These are phyloP conservation scores for Fusarium praegraminearum DNA, from an alignment of 2,329 filamentous ascomycete species.

Conservation along the genomic window DNA sequence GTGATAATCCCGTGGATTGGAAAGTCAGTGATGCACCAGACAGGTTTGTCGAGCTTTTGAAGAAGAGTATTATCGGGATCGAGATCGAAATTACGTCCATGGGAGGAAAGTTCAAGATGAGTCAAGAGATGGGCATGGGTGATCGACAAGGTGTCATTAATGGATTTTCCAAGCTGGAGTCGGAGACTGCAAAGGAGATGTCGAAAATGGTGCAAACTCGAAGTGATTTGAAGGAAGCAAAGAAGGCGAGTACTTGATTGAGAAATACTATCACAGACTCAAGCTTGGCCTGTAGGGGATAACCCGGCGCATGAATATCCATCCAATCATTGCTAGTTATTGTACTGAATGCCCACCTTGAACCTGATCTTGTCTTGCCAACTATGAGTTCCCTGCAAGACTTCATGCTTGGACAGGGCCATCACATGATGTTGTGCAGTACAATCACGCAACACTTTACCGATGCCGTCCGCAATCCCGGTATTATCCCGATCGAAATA, in stretches of 20 bases:
- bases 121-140: slow-evolving; percentile 66
- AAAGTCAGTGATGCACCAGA: slow-evolving; percentile 67
- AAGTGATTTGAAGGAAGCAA: slow-evolving; percentile 45
- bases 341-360: neutral
- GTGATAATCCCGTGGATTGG: slow-evolving; percentile 60
- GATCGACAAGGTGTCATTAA: slow-evolving; percentile 68
- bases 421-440: neutral
- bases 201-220: slow-evolving; percentile 51
- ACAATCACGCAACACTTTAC: neutral
- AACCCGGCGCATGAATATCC: neutral
- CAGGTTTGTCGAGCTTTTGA: slow-evolving; percentile 66
- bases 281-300: neutral
- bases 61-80: slow-evolving; percentile 70
- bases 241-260: slow-evolving; percentile 16
- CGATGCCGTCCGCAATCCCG: slow-evolving; percentile 2
- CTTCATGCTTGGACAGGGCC: neutral
- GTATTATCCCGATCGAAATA: neutral
- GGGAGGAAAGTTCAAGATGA: slow-evolving; percentile 76
- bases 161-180: slow-evolving; percentile 61
- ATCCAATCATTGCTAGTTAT: neutral
- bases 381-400: neutral
- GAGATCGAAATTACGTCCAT: slow-evolving; percentile 68
- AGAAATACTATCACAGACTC: neutral
- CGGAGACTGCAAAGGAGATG: slow-evolving; percentile 50
- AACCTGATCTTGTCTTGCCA: neutral